Conservation (phyloP, 495 filamentous ascomycete species). For the Hyphodiscus hymeniophilus region DNA sequence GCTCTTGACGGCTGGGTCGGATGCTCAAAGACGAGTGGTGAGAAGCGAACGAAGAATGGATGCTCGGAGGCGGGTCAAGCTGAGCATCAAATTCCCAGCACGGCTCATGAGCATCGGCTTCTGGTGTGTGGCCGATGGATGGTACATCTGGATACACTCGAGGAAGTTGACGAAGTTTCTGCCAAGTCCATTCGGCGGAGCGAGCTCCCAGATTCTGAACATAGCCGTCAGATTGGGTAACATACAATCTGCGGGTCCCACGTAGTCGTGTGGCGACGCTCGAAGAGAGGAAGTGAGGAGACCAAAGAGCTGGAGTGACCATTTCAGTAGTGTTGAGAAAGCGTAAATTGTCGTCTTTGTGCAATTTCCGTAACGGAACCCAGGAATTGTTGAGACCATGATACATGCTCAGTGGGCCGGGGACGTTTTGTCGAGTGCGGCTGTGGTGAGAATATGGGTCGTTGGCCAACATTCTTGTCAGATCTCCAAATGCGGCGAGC, state of each 20-base stretch:
- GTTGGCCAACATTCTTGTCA: slow-evolving; percentile 33
- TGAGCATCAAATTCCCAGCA: slow-evolving; percentile 44
- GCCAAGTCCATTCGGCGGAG: slow-evolving; percentile 51
- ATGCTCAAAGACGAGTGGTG: slow-evolving; percentile 27
- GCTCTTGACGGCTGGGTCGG: slow-evolving; percentile 17
- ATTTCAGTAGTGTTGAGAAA: slow-evolving; percentile 59
- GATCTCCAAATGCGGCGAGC: slow-evolving; percentile 44
- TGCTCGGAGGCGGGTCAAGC: slow-evolving; percentile 40
- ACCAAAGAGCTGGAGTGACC: slow-evolving; percentile 58
- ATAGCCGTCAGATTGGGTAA: slow-evolving; percentile 59
- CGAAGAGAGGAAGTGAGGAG: slow-evolving; percentile 53
- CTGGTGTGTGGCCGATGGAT: slow-evolving; percentile 36
- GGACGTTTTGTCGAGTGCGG: slow-evolving; percentile 11
- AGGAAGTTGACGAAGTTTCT: slow-evolving; percentile 47
- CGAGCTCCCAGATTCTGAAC: slow-evolving; percentile 39
- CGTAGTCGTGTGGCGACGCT: slow-evolving; percentile 55
- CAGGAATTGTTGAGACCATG: slow-evolving; percentile 47
- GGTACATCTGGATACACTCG: slow-evolving; percentile 40
- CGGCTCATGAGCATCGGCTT: slow-evolving; percentile 50
- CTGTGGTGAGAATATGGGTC: slow-evolving; percentile 14
- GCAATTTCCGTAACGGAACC: slow-evolving; percentile 61
- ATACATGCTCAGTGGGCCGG: slow-evolving; percentile 20
- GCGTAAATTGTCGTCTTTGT: slow-evolving; percentile 56
- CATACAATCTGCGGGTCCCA: slow-evolving; percentile 50
- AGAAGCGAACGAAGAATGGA: slow-evolving; percentile 31